Evolutionary conservation across 371 early-diverging fungal species (phyloP).

Genomic region (Saksenaea vasiformis): DNA sequence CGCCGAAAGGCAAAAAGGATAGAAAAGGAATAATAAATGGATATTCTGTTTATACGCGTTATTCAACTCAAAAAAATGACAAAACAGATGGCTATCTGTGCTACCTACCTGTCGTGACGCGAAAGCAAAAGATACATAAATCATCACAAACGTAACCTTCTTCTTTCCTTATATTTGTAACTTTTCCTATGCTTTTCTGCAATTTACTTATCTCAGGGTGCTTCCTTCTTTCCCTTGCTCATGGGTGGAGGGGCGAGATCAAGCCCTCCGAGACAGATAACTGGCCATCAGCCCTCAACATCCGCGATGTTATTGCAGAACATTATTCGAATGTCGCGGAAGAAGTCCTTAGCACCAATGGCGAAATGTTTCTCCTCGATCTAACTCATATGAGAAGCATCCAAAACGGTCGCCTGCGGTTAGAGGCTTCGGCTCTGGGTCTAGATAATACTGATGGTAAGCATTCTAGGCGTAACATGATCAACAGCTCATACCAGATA

Average conservation of each 20-base stretch:
- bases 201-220: background rate
- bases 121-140: background rate
- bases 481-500: background rate
- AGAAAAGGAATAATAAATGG: too few species aligned
- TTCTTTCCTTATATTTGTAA: background rate
- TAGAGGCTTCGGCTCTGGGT: constrained; percentile 16
- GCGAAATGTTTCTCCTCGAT: constrained; percentile 32
- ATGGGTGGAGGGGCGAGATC: background rate
- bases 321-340: constrained; percentile 38
- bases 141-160: background rate
- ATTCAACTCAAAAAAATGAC: background rate
- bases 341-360: constrained; percentile 28
- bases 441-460: constrained; percentile 20
- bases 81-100: background rate
- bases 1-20: background rate
- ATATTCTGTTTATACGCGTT: constrained; percentile 1
- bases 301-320: constrained; percentile 18
- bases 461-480: background rate
- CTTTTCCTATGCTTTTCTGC: background rate
- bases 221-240: background rate
- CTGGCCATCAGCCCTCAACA: constrained; percentile 10
- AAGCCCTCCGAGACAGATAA: constrained; percentile 3
- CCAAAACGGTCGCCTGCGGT: background rate
- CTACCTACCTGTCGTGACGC: background rate
- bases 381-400: constrained; percentile 22